phyloP scores from a whole-genome alignment of 768 basidiomycete genomes.

The Amanita thiersii region DNA sequence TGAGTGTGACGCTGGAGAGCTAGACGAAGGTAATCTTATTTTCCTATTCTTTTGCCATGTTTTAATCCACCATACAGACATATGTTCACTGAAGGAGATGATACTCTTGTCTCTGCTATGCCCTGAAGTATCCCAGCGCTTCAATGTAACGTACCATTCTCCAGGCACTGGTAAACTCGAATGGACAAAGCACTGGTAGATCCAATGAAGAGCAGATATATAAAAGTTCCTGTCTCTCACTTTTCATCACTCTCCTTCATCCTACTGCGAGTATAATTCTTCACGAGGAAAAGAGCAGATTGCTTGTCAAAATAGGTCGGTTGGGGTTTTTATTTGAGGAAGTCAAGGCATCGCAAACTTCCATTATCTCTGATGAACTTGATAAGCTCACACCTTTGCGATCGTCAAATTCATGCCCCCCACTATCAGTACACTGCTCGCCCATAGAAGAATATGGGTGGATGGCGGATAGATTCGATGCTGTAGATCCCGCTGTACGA shows the following conservation, averaged over 20 bases:
- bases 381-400: slow-evolving; percentile 97
- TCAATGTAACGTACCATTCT: slow-evolving; percentile 92
- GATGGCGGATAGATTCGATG: slow-evolving; percentile 93
- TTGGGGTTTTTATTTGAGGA: slow-evolving; percentile 93
- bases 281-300: slow-evolving; percentile 99
- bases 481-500: slow-evolving; percentile 92
- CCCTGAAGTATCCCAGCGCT: slow-evolving; percentile 93
- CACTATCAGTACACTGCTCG: slow-evolving; percentile 91
- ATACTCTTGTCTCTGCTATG: slow-evolving; percentile 91
- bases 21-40: slow-evolving; percentile 68
- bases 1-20: slow-evolving; percentile 93
- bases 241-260: background rate
- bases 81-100: slow-evolving; percentile 97
- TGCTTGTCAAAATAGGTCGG: slow-evolving; percentile 99
- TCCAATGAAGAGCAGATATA: slow-evolving; percentile 83
- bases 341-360: slow-evolving; percentile 85
- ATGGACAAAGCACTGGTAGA: slow-evolving; percentile 84
- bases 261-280: slow-evolving; percentile 63
- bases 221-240: slow-evolving; percentile 28
- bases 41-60: background rate
- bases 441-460: slow-evolving; percentile 97
- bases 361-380: slow-evolving; percentile 99
- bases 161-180: slow-evolving; percentile 97
- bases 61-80: slow-evolving; percentile 43
- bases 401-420: slow-evolving; percentile 97